These are phyloP conservation scores for Neofusicoccum sp. DNA, from an alignment of 2,329 filamentous ascomycete genomes.

Conservation along the genomic window DNA sequence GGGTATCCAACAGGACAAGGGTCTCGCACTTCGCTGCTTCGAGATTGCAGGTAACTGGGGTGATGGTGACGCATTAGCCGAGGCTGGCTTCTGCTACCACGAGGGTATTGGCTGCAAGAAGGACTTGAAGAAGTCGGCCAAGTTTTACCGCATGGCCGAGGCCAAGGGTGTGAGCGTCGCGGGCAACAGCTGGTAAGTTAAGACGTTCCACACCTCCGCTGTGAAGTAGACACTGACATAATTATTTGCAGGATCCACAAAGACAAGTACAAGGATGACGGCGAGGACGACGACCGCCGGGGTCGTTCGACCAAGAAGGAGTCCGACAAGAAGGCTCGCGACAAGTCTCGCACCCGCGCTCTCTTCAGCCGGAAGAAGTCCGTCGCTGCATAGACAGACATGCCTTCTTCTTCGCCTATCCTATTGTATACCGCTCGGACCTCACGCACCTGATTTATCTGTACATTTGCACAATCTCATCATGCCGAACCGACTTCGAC, in stretches of 20 bases:
- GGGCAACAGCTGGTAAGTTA: conserved; percentile 88
- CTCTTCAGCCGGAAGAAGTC: conserved; percentile 67
- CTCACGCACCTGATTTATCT: not conserved
- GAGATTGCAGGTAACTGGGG: conserved; percentile 96
- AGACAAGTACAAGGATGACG: conserved; percentile 74
- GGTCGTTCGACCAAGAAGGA: conserved; percentile 45
- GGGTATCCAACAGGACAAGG: conserved; percentile 92
- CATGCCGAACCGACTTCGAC: too few relatives aligned
- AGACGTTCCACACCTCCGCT: not conserved
- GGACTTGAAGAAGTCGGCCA: conserved; percentile 89
- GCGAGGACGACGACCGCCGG: conserved; percentile 39
- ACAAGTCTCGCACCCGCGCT: conserved; percentile 72
- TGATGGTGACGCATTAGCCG: conserved; percentile 87
- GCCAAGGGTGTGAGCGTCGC: conserved; percentile 96
- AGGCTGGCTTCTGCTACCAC: conserved; percentile 94
- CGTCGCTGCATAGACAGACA: conserved; percentile 20
- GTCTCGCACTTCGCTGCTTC: conserved; percentile 84
- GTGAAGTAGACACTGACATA: conserved; percentile 16
- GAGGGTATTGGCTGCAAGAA: conserved; percentile 94
- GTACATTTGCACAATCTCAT: not conserved
- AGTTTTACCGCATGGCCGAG: conserved; percentile 86
- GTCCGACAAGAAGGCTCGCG: conserved; percentile 63
- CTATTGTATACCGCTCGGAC: not conserved
- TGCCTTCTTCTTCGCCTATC: not conserved
- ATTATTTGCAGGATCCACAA: conserved; percentile 79